Evolutionary conservation across 495 filamentous ascomycete species (phyloP).

Genomic region (Tirmania nivea): DNA sequence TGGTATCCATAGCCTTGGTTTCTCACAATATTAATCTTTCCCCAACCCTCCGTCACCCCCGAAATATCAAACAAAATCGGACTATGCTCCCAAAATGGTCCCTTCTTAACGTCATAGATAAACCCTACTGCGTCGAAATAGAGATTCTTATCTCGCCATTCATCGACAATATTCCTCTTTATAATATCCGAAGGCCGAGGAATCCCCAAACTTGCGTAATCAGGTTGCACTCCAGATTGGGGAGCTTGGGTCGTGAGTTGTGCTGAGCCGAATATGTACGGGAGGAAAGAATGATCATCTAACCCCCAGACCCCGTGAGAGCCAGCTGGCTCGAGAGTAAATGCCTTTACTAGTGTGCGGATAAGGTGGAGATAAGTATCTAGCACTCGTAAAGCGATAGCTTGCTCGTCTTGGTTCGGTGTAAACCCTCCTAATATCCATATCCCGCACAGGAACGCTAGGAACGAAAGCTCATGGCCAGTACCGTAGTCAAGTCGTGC

Average conservation of each 20-base stretch:
- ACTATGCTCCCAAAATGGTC: constrained; percentile 96
- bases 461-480: constrained; percentile 82
- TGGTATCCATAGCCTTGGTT: neutral
- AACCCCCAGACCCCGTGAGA: constrained; percentile 93
- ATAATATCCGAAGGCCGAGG: constrained; percentile 48
- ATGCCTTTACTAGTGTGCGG: constrained; percentile 65
- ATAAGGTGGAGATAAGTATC: constrained; percentile 49
- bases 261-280: constrained; percentile 87
- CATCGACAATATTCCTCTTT: constrained; percentile 41
- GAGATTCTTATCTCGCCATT: constrained; percentile 52
- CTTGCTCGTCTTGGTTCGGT: constrained; percentile 20
- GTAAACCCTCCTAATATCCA: constrained; percentile 77
- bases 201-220: constrained; percentile 44
- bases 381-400: constrained; percentile 13
- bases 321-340: constrained; percentile 87
- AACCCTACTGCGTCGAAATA: constrained; percentile 98
- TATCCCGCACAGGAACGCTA: constrained; percentile 70
- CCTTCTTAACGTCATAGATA: constrained; percentile 92
- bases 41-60: constrained; percentile 77
- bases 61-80: constrained; percentile 90
- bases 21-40: constrained; percentile 84
- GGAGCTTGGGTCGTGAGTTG: constrained; percentile 49
- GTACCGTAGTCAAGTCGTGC: constrained; percentile 90
- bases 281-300: constrained; percentile 91
- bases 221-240: constrained; percentile 33